A percentile compares a stretch with the other conserved stretches of the same genome.
These are phyloP conservation scores for Manihot esculenta DNA, from an alignment of 441 rosid species.

Conservation along the genomic window DNA sequence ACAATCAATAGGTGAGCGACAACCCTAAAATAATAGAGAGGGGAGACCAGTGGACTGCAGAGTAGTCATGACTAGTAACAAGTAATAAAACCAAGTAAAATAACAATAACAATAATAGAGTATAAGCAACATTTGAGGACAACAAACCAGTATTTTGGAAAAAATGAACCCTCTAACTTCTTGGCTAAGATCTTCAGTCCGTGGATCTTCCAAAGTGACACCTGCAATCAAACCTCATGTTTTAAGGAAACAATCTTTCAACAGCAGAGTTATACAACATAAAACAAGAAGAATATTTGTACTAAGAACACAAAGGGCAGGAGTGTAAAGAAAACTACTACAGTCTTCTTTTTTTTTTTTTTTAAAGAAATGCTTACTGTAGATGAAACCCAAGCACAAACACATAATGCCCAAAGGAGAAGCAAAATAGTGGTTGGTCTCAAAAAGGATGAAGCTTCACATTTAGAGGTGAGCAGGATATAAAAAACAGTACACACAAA, in stretches of 20 bases:
- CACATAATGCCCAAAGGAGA: background rate
- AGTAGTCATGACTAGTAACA: background rate
- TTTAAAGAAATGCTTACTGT: background rate
- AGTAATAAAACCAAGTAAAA: background rate
- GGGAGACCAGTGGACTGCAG: background rate
- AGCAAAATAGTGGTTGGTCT: background rate
- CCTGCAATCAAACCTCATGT: constrained; percentile 59
- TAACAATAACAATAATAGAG: background rate
- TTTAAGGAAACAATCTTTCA: constrained; percentile 17
- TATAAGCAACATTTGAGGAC: constrained; percentile 17
- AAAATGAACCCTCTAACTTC: constrained; percentile 99
- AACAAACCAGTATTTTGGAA: constrained; percentile 89
- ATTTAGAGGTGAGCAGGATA: constrained; percentile 3
- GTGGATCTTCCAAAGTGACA: constrained; percentile 95
- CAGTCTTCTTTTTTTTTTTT: background rate
- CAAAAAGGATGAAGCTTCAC: background rate
- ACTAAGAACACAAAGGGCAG: background rate
- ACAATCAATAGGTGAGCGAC: background rate
- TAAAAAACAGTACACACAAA: background rate
- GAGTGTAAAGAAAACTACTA: background rate
- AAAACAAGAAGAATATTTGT: background rate
- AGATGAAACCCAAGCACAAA: background rate
- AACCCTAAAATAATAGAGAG: background rate
- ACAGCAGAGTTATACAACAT: constrained; percentile 11
- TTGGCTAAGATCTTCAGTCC: constrained; percentile 98